Evolutionary conservation across 805 yeast genomes (phyloP).

Genomic region (Torulaspora indica): DNA sequence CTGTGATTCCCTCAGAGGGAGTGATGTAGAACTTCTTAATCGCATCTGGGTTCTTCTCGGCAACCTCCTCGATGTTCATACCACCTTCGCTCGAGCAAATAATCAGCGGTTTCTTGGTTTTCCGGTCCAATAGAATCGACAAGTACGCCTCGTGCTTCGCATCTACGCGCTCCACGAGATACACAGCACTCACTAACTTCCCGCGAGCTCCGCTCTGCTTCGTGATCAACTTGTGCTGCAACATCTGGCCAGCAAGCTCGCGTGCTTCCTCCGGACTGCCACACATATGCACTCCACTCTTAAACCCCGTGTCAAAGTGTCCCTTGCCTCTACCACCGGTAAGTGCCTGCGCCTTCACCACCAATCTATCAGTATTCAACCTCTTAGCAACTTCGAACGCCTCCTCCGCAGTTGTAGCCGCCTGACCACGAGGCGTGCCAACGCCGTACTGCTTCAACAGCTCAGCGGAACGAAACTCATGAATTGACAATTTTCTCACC

Average conservation of each 20-base stretch:
- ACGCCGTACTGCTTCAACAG: conserved; percentile 77
- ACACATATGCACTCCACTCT: conserved; percentile 94
- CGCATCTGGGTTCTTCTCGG: conserved; percentile 82
- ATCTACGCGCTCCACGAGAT: conserved; percentile 89
- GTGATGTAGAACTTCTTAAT: conserved; percentile 83
- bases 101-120: conserved; percentile 81
- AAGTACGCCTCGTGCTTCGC: conserved; percentile 93
- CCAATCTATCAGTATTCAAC: conserved; percentile 66
- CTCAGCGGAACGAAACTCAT: conserved; percentile 93
- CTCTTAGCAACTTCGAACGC: conserved; percentile 78
- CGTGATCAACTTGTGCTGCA: conserved; percentile 88
- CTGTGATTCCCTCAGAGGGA: conserved; percentile 74
- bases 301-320: conserved; percentile 88
- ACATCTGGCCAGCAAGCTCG: conserved; percentile 82
- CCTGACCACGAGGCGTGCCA: conserved; percentile 86
- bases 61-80: conserved; percentile 99
- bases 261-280: conserved; percentile 80
- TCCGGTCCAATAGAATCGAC: conserved; percentile 92
- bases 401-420: conserved; percentile 84
- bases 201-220: conserved; percentile 98
- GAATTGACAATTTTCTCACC: conserved; percentile 77
- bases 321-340: conserved; percentile 99
- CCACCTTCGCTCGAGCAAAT: conserved; percentile 98
- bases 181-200: conserved; percentile 93
- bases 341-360: conserved; percentile 95